Percentiles rank a stretch among this genome's conserved stretches.
phyloP scores from a whole-genome alignment of 306 rosid species.

The Bauhinia variegata region DNA sequence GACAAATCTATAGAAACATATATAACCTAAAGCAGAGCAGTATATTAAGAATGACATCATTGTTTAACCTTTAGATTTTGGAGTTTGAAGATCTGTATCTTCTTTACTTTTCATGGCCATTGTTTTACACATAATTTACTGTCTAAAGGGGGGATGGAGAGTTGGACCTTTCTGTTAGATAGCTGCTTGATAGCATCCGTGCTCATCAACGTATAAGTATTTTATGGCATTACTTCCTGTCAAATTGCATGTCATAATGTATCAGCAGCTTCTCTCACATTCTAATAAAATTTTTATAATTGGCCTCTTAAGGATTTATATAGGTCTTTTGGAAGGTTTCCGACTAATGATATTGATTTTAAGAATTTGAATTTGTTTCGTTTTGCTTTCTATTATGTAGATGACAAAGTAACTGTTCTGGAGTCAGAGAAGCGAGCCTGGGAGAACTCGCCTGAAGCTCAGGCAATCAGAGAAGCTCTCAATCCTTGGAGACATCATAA shows the following conservation, averaged over 20 bases:
- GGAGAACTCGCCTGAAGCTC: conserved; percentile 85
- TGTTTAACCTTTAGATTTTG: not conserved
- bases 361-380: conserved; percentile 12
- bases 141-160: too few relatives aligned
- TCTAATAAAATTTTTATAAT: not conserved
- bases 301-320: conserved; percentile 17
- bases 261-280: not conserved
- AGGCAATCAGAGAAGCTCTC: conserved; percentile 63
- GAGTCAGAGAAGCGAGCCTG: conserved; percentile 81
- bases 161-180: not conserved
- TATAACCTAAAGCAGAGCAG: not conserved
- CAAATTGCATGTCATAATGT: not conserved
- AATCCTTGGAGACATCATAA: conserved; percentile 53
- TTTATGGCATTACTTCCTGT: conserved; percentile 9
- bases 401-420: conserved; percentile 87
- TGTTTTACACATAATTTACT: not conserved
- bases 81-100: not conserved
- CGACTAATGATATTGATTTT: not conserved
- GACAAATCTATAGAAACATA: not conserved
- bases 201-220: not conserved
- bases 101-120: not conserved
- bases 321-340: not conserved
- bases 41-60: not conserved
- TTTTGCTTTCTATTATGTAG: conserved; percentile 45
- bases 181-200: not conserved